Evolutionary conservation across 768 basidiomycete genomes (phyloP), one percentile per base, ranked within the genome.

Genomic region (Trametes meyenii): DNA sequence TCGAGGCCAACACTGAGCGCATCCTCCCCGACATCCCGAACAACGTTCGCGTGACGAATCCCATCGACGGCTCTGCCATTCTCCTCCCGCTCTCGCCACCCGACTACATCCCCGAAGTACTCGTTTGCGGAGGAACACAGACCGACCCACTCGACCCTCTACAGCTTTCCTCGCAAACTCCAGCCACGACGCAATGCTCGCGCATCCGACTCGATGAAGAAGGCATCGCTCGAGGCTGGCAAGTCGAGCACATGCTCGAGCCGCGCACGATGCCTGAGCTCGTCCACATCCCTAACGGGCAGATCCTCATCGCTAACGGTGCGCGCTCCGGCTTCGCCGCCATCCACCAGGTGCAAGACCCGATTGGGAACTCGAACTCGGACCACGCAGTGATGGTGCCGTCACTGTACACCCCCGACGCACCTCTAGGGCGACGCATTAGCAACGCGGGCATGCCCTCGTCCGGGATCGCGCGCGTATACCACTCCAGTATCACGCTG

Each of bases 1-100:
- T 89, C 89, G 72, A 79, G 65, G 71, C 72, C 14, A 85, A 91
- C 68, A 78, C 74, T 2, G 90, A 92, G 72, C 76, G 72, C 33
- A 75, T 80, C 38, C 81, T 92, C 17, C 91, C 91, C 24, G 73
- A 69, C 52, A 81, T 92, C 67, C 90, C 91, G 14, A 90, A 93
- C 64, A 86, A 85, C 50, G 84, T 91, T n/a, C 89, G 88, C 38
- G 85, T 92, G 36, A 91, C 91, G 0, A 93, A 94, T 72, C 91
- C 91, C 1, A 89, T 92, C 87, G 77, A 89, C 35, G 92, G 87
- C 42, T 86, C 86, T 16, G 90, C 79, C 6, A 65, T 90, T 33
- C 77, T 94, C 40, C 83, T 94, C 14, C 90, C 92, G 17, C 77
- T 94, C 17, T 80, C 81, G 2, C 83, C 85, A 2, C 77, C 85